Evolutionary conservation across 129 eudicot genomes (phyloP), one percentile per base, ranked within the genome.

Genomic region (Pseudognaphalium luteoalbum): DNA sequence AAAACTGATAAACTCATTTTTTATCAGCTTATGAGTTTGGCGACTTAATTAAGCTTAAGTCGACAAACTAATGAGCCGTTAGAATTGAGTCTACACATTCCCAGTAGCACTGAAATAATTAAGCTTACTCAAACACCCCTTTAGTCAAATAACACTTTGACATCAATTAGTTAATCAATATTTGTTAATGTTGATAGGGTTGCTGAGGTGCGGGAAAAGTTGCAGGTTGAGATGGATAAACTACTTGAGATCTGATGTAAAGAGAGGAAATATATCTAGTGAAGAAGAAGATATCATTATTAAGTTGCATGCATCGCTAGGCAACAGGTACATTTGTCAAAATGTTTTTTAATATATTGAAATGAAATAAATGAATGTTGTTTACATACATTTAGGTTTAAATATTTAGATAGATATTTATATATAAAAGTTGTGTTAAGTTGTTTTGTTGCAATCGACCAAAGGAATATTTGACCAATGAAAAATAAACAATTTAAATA

Each of bases 221-320:
- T 92, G 97, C 73, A 78, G 97, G 59, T 72, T 92, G 73, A 82
- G 97, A 71, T 92, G 97, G 97, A 89, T 92, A 34, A 92, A 92
- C 41, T 92, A 92, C 81, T 83, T 92, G 70, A 87, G 88, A 73
- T 75, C 96, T 16, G 91, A 86, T 50, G 64, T 92, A 73, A 92
- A 85, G 81, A 89, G 97, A 86, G 97, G 96, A 61, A 89, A 92
- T 21, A 87, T 92, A 39, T 77, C 96, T 3, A 28, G 83, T 1
- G 83, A 82, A 11, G 97, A 92, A 73, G 97, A 89, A 76, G 88
- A 87, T 11, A 30, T 72, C 30, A 92, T 92, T 33, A 39, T 89
- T 69, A 92, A 87, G 71, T 60, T 92, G 35, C 97, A 87, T 67
- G 81, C 91, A 20, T 50, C 90, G 21, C 42, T 89, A 68, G 97